A percentile compares a stretch with the other conserved stretches of the same genome.
Evolutionary conservation across 73 alveolate species (phyloP).

Genomic region (Paramecium octaurelia): DNA sequence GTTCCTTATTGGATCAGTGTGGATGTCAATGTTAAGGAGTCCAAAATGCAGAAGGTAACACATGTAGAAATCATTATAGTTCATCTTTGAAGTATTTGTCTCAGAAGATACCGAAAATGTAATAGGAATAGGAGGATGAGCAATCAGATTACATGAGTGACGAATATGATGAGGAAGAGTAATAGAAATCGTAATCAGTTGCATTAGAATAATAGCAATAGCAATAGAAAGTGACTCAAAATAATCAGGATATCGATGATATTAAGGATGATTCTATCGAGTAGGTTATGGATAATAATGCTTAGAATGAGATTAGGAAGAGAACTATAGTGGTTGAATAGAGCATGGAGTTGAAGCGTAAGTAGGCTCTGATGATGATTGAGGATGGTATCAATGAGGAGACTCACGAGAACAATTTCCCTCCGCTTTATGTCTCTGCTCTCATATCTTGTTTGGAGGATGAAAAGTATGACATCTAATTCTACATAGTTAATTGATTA

Average conservation of each 20-base stretch:
- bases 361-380: neutral
- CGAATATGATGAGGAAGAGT: constrained; percentile 23
- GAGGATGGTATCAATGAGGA: constrained; percentile 56
- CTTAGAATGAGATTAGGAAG: neutral
- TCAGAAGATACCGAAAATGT: constrained; percentile 1
- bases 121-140: neutral
- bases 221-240: neutral
- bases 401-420: constrained; percentile 42
- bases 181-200: neutral
- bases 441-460: constrained; percentile 52
- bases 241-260: constrained; percentile 11
- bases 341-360: neutral
- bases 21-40: constrained; percentile 56
- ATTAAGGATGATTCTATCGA: neutral
- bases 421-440: constrained; percentile 26
- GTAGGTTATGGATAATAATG: neutral
- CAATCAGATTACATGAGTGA: neutral
- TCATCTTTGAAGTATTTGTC: constrained; percentile 47
- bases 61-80: neutral
- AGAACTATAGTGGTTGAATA: neutral
- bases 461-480: neutral
- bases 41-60: constrained; percentile 51
- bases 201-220: neutral
- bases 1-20: constrained; percentile 52
- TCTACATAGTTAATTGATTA: constrained; percentile 8